Evolutionary conservation across 2,329 filamentous ascomycete species (phyloP), one percentile per base, ranked within the genome.

Genomic region (Ophiostoma piceae): DNA sequence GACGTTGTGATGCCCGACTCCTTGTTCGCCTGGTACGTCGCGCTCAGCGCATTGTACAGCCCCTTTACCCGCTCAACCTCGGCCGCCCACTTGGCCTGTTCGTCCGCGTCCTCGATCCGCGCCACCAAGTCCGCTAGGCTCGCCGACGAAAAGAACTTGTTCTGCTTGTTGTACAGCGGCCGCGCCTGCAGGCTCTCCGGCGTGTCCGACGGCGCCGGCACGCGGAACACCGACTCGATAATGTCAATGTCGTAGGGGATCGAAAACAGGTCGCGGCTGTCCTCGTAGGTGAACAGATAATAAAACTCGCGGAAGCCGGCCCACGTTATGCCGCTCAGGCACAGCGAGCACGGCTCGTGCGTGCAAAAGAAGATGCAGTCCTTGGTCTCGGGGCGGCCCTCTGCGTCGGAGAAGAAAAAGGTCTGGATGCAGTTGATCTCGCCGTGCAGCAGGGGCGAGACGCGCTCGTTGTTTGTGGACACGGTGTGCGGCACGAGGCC

Each of bases 351-450:
- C 1, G 85, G 85, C 77, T 87, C 85, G 74, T 87, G 85, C 0
- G 85, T 87, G 4, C 84, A 83, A 71, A 87, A 81, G 78, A 87
- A 87, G 75, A 87, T 74, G 77, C 84, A 87, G 74, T 84, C 83
- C 9, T 77, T 76, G 12, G 77, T 74, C 47, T 75, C 71, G 2
- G 81, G 74, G 1, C 77, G 73, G 39, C 64, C 70, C 66, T 76
- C 72, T 14, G 79, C 75, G 71, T 78, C 77, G 0, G 75, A 75
- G 0, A 79, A 79, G 77, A 85, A 87, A 78, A 87, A 87, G 41
- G 82, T 77, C 74, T 86, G 84, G 76, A 87, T 86, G 79, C 85
- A 87, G 76, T 86, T 85, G 76, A 87, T 85, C 73, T 87, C 85
- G 71, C 85, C 85, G 75, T 87, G 85, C 9, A 87, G 79, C 3